These are phyloP conservation scores for Medakamo hakoo DNA, from an alignment of 139 green algal species.

Conservation along the genomic window DNA sequence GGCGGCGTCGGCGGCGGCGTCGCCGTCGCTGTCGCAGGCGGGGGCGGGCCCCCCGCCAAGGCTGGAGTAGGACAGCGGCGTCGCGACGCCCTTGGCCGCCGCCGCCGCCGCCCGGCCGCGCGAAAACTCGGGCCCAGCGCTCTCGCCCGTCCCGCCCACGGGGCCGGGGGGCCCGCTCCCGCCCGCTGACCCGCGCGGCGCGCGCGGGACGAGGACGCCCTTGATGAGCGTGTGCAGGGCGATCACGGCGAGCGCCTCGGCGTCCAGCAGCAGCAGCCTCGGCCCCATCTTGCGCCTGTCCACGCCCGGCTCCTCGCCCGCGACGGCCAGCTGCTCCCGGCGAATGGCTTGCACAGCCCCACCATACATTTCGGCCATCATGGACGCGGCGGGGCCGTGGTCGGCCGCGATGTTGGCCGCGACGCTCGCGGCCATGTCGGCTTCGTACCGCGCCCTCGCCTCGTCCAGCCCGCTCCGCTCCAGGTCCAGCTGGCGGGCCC, in stretches of 20 bases:
- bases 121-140: conserved; percentile 16
- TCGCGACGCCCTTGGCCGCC: too few species aligned
- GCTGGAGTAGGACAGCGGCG: too few species aligned
- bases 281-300: conserved; percentile 37
- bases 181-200: background rate
- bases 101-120: too few species aligned
- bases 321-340: conserved; percentile 1
- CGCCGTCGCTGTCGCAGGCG: background rate
- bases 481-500: background rate
- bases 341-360: background rate
- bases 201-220: conserved; percentile 2
- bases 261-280: conserved; percentile 32
- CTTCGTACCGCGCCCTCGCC: background rate
- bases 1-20: background rate
- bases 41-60: background rate
- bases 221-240: conserved; percentile 30
- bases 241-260: conserved; percentile 37
- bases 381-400: too few species aligned
- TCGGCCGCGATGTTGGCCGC: too few species aligned
- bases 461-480: background rate
- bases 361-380: background rate
- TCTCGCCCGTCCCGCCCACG: conserved; percentile 11
- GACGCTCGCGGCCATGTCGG: background rate
- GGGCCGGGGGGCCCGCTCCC: conserved; percentile 3
- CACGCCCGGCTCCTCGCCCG: background rate